Evolutionary conservation across 148 eudicot genomes (phyloP).

Genomic region (Cornus suecica): DNA sequence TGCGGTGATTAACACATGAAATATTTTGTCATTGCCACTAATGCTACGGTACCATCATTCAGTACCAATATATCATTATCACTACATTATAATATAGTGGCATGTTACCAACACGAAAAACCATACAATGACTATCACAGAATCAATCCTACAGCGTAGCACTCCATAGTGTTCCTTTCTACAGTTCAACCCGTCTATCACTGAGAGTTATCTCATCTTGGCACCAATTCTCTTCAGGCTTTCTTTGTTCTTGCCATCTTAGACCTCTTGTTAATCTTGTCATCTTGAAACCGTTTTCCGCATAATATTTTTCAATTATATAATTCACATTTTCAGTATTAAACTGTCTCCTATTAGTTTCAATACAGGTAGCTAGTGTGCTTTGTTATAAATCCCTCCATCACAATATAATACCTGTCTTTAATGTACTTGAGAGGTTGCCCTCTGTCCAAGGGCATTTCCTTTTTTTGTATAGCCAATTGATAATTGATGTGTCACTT

Average conservation of each 20-base stretch:
- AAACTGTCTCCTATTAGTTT: too few species aligned
- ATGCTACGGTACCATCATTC: background rate
- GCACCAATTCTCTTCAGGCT: background rate
- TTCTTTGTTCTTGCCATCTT: background rate
- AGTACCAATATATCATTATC: background rate
- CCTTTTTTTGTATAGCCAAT: background rate
- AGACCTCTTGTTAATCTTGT: background rate
- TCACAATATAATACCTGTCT: too few species aligned
- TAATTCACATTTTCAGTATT: background rate
- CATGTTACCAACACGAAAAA: background rate
- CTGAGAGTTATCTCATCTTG: background rate
- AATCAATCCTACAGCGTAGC: too few species aligned
- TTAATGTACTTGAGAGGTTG: conserved; percentile 5
- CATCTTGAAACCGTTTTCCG: background rate
- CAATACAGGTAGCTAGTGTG: background rate
- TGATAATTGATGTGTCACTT: background rate
- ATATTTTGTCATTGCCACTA: background rate
- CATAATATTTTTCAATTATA: too few species aligned
- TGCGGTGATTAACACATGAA: background rate
- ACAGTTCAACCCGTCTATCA: too few species aligned
- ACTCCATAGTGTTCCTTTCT: too few species aligned
- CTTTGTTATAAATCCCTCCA: background rate
- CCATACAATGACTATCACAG: background rate
- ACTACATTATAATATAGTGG: background rate
- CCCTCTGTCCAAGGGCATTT: conserved; percentile 10